phyloP scores from a whole-genome alignment of 2,329 filamentous ascomycete genomes.

The Nannizziopsis arthrosporioides region DNA sequence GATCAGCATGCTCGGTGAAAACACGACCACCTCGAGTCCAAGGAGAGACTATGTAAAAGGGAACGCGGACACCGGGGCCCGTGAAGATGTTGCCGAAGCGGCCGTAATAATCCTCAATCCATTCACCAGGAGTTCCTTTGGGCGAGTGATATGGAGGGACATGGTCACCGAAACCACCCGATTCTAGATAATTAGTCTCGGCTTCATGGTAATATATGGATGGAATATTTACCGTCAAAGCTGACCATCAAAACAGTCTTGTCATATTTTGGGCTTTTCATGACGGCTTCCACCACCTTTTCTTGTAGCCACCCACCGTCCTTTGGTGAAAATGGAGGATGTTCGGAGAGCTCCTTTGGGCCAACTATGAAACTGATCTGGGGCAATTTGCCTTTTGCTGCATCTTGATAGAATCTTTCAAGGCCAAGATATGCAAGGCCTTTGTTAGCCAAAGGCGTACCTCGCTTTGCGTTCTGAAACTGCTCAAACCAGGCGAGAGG shows the following conservation, averaged over 20 bases:
- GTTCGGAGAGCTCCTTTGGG: constrained; percentile 42
- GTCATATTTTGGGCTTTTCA: constrained; percentile 39
- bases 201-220: not conserved
- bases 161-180: constrained; percentile 46
- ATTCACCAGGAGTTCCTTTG: constrained; percentile 41
- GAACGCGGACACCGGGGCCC: constrained; percentile 41
- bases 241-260: constrained; percentile 41
- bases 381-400: constrained; percentile 42
- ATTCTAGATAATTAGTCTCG: constrained; percentile 27
- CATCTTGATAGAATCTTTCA: constrained; percentile 40
- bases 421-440: constrained; percentile 40
- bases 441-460: constrained; percentile 35
- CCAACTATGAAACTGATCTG: constrained; percentile 42
- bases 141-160: constrained; percentile 43
- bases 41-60: constrained; percentile 46
- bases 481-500: constrained; percentile 44
- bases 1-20: constrained; percentile 45
- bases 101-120: constrained; percentile 39
- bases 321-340: constrained; percentile 42
- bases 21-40: constrained; percentile 45
- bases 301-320: constrained; percentile 47
- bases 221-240: constrained; percentile 33
- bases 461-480: constrained; percentile 36
- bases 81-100: constrained; percentile 34
- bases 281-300: constrained; percentile 42